Base-by-base conservation (phyloP, 306 rosid genomes). In the Purshia tridentata region DNA sequence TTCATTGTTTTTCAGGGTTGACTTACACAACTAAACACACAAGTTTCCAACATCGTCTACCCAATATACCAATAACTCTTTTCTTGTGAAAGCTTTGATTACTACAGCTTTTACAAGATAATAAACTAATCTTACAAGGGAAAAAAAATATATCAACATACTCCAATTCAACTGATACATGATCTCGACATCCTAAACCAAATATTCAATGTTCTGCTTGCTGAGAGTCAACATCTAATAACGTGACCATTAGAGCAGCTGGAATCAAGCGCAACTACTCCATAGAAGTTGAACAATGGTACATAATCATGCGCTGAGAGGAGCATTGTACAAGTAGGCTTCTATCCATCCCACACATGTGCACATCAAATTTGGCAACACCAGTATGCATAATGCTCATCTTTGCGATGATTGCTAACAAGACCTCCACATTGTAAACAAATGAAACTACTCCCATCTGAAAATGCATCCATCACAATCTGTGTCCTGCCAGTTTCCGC, bases 341-440 rank as follows among this genome's bases (percentile, higher is more conserved):
- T 42, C 77, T 66, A 65, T 45, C 15, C 65, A n/a, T 48, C 29
- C 46, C 51, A 23, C 37, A 22, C 64, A 62, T 40, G 44, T 9
- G 41, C 54, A 80, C 76, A 60, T 48, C 73, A 70, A 55, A 78
- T 72, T 72, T 83, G 86, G 84, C 95, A 76, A 70, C 99, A 95
- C 99, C 99, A 91, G 73, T 87, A 84, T 41, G 96, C 86, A 73
- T 87, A 83, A 79, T 91, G 99, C 87, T 91, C 96, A 0, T 95
- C 99, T 82, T 81, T 88, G 68, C 99, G 96, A 52, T 83, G 91
- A 83, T 77, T 84, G 77, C 97, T 90, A 46, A 95, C 99, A 53
- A 91, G 98, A 45, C 98, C 99, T n/a, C 98, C 99, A 74, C 98
- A 95, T 59, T 86, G 89, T 78, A 95, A 87, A 79, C 98, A 95